phyloP scores from a whole-genome alignment of 441 rosid species.

The Daphne laureola region DNA sequence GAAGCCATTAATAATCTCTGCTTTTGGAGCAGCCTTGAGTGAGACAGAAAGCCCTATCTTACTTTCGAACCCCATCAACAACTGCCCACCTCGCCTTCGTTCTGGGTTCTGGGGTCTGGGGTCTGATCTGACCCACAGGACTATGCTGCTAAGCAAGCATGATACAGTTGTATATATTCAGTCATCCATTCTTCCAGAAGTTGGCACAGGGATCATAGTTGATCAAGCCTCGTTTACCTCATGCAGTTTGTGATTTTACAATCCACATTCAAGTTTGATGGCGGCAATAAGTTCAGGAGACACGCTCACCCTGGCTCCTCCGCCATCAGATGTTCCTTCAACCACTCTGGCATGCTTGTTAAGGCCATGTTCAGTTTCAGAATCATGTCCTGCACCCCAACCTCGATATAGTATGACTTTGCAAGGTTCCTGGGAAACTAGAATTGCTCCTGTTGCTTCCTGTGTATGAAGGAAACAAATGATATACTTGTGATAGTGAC shows the following conservation, averaged over 20 bases:
- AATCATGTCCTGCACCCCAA: slow-evolving; percentile 60
- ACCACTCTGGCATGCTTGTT: slow-evolving; percentile 15
- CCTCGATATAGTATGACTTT: slow-evolving; percentile 87
- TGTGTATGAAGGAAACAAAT: slow-evolving; percentile 20
- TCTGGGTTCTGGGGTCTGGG: too few relatives aligned
- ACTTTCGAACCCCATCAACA: too few relatives aligned
- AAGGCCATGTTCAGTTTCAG: slow-evolving; percentile 24
- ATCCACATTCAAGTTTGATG: slow-evolving; percentile 77
- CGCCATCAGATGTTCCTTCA: slow-evolving; percentile 12
- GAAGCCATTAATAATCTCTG: too few relatives aligned
- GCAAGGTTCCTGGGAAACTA: slow-evolving; percentile 90
- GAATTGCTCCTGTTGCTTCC: slow-evolving; percentile 85
- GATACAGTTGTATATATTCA: background rate
- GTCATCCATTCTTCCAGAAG: background rate
- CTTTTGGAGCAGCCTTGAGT: too few relatives aligned
- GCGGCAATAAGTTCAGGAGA: slow-evolving; percentile 80
- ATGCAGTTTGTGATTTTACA: slow-evolving; percentile 20
- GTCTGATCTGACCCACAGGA: too few relatives aligned
- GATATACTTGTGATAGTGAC: background rate
- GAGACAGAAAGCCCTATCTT: too few relatives aligned
- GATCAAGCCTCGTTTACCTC: slow-evolving; percentile 1
- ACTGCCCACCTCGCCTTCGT: too few relatives aligned
- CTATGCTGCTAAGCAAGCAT: too few relatives aligned
- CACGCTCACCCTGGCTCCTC: slow-evolving; percentile 25
- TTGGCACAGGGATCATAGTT: slow-evolving; percentile 6